phyloP scores from a whole-genome alignment of 139 green algal genomes.

The Haematococcus lacustris region DNA sequence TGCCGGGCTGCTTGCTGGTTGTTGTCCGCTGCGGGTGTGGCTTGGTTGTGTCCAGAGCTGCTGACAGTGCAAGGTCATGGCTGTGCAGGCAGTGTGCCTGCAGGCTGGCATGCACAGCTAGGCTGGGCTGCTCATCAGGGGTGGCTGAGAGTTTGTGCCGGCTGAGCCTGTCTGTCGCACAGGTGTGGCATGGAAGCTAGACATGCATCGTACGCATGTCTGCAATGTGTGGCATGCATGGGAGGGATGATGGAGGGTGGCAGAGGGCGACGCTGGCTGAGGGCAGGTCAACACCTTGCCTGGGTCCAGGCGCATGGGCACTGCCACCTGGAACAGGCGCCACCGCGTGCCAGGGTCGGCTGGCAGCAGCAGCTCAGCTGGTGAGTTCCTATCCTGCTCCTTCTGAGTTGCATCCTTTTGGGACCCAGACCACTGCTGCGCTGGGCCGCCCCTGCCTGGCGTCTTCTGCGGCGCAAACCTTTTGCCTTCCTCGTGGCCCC shows the following conservation, averaged over 20 bases:
- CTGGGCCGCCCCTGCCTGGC: no score
- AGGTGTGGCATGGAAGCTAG: background rate
- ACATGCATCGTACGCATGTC: background rate
- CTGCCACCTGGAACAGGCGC: constrained; percentile 42
- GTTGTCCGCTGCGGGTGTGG: no score
- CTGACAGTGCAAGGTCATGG: no score
- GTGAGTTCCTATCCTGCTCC: no score
- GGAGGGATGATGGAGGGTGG: background rate
- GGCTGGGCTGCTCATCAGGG: background rate
- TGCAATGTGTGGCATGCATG: background rate
- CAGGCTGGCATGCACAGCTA: background rate
- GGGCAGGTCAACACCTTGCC: constrained; percentile 31
- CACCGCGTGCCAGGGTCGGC: constrained; percentile 4
- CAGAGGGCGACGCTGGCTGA: background rate
- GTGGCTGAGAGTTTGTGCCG: background rate
- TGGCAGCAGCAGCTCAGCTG: no score
- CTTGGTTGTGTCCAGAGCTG: no score
- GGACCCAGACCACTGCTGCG: no score
- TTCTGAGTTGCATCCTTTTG: no score
- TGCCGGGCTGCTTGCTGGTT: no score
- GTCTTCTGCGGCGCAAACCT: no score
- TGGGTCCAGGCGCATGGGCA: constrained; percentile 37
- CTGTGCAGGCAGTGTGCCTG: no score
- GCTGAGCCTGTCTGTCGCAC: background rate
- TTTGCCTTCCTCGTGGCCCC: no score